These are phyloP conservation scores for Hemileccinum rubropunctum DNA, from an alignment of 768 basidiomycete species.

Conservation along the genomic window DNA sequence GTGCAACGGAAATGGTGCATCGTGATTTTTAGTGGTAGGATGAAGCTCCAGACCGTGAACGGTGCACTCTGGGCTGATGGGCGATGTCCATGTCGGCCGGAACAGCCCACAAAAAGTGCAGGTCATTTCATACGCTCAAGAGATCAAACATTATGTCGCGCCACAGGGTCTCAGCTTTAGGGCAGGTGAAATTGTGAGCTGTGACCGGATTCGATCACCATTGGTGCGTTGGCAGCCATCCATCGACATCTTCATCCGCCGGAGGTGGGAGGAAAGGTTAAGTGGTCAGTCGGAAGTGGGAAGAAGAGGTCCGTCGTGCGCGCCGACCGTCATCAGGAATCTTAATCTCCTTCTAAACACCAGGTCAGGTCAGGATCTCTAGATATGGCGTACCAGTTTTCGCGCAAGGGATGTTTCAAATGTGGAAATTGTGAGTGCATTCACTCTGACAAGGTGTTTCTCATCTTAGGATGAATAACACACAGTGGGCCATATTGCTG, in stretches of 20 bases:
- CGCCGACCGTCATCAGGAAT: constrained; percentile 1
- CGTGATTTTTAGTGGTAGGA: constrained; percentile 15
- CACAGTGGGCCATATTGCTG: constrained; percentile 89
- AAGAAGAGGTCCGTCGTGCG: constrained; percentile 53
- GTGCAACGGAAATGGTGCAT: constrained; percentile 21
- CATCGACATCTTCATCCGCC: constrained; percentile 51
- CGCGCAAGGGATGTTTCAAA: constrained; percentile 90
- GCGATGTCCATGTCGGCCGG: constrained; percentile 6
- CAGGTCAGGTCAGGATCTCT: constrained; percentile 42
- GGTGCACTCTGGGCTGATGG: constrained; percentile 7
- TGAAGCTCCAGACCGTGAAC: constrained; percentile 18
- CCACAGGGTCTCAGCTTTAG: constrained; percentile 33
- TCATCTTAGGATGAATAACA: constrained; percentile 3
- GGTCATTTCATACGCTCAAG: constrained; percentile 13
- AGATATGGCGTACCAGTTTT: constrained; percentile 77
- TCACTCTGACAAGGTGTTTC: constrained; percentile 9
- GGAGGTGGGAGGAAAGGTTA: constrained; percentile 66
- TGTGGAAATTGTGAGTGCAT: constrained; percentile 80
- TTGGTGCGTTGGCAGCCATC: constrained; percentile 18
- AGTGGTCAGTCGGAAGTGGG: constrained; percentile 71
- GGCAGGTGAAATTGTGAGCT: constrained; percentile 29
- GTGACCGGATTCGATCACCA: constrained; percentile 10
- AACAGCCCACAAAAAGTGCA: constrained; percentile 4
- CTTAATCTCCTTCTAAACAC: constrained; percentile 33
- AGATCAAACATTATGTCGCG: constrained; percentile 12